Conservation (phyloP, 2,329 filamentous ascomycete species). For the Beauveria sp. region DNA sequence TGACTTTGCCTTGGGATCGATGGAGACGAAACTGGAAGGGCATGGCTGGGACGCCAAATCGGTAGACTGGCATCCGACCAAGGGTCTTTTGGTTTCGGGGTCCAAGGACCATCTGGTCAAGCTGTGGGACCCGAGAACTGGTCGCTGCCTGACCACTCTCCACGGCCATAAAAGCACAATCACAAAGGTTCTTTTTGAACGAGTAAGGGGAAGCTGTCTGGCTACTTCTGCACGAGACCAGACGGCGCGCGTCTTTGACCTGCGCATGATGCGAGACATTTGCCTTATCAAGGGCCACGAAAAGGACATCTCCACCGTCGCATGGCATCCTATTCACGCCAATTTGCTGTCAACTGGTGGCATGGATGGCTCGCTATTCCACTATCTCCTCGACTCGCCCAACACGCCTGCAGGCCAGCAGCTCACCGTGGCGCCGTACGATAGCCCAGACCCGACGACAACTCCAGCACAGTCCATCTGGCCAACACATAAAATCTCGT, state of each 20-base stretch:
- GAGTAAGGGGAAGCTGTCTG: slow-evolving; percentile 72
- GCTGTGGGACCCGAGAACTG: slow-evolving; percentile 93
- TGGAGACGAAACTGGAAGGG: slow-evolving; percentile 79
- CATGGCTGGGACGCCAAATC: slow-evolving; percentile 97
- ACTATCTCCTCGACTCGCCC: slow-evolving; percentile 93
- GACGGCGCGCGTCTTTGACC: slow-evolving; percentile 85
- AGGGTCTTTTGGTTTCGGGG: slow-evolving; percentile 87
- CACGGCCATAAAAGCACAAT: slow-evolving; percentile 98
- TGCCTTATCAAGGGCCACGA: slow-evolving; percentile 89
- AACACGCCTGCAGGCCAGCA: slow-evolving; percentile 71
- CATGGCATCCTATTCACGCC: slow-evolving; percentile 90
- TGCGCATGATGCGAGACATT: slow-evolving; percentile 97
- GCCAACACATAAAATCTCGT: slow-evolving; percentile 78
- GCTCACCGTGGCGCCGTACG: slow-evolving; percentile 72
- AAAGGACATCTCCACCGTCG: slow-evolving; percentile 86
- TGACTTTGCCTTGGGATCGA: slow-evolving; percentile 80
- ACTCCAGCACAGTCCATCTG: slow-evolving; percentile 85
- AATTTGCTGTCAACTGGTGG: slow-evolving; percentile 86
- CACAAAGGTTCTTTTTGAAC: slow-evolving; percentile 86
- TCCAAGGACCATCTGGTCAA: slow-evolving; percentile 98
- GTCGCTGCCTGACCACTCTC: slow-evolving; percentile 83
- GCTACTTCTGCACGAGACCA: slow-evolving; percentile 92
- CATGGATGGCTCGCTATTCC: slow-evolving; percentile 79
- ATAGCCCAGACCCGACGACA: slow-evolving; percentile 69
- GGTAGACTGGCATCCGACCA: slow-evolving; percentile 95